Evolutionary conservation across 345 rosid species (phyloP), one percentile per base, ranked within the genome.

Genomic region (Theobroma cacao): DNA sequence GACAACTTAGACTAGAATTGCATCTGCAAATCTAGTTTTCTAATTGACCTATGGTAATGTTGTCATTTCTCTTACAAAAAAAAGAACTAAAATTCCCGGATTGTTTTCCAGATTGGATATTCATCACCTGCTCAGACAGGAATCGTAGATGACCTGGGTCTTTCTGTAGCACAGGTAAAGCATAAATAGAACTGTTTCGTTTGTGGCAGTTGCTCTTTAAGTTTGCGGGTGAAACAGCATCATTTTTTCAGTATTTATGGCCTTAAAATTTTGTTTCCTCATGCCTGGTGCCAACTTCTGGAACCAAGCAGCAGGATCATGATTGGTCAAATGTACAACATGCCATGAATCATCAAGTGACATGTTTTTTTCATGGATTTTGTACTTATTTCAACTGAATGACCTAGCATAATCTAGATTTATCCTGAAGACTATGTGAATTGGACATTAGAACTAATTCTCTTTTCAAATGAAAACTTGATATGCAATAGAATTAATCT

Each of bases 51-150:
- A 30, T 20, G 7, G 5, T 10, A 65, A 41, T 20, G 22, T 36
- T 45, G 55, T 22, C 58, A 22, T 41, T 41, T 41, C 4, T 12
- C 3, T 30, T 64, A 55, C 15, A 53, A 33, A 48, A 33, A 48
- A 45, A 43, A 31, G 48, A 74, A 48, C 56, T 81, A 47, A 58
- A 31, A 20, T 15, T 30, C 28, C 68, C 7, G 50, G 52, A 47
- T 11, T 81, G 62, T 63, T 77, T 75, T 79, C 76, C 82, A 94
- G 98, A 64, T 92, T 75, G 97, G 97, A 67, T 94, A 87, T 82
- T 93, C 98, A 40, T 94, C 98, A 71, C 98, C 98, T 76, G 89
- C 92, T 79, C 91, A 93, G 74, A 79, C 88, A 50, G 98, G 93
- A 82, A 93, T 94, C 33, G 89, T 86, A 87, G 75, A 77, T 50